Conservation (phyloP, 2,329 filamentous ascomycete genomes). For the Aspergillus costaricaensis region DNA sequence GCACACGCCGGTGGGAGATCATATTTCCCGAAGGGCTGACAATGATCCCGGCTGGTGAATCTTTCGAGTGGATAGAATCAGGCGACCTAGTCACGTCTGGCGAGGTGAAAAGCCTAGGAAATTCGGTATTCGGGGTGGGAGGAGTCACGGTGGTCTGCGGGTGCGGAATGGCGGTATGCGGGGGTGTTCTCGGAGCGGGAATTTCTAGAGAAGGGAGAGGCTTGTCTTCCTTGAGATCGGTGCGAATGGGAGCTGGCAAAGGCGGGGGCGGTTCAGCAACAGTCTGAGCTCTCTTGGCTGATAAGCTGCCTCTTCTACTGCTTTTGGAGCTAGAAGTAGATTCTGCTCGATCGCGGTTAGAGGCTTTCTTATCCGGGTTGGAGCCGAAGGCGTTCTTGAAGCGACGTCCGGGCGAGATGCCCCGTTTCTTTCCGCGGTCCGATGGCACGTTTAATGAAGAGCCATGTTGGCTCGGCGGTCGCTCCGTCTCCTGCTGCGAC, state of each 20-base stretch:
- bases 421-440: slow-evolving; percentile 54
- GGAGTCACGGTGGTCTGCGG: slow-evolving; percentile 61
- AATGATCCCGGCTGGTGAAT: slow-evolving; percentile 50
- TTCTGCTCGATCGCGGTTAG: slow-evolving; percentile 49
- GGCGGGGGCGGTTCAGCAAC: slow-evolving; percentile 35
- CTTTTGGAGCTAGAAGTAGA: slow-evolving; percentile 47
- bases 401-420: slow-evolving; percentile 69
- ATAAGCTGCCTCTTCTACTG: slow-evolving; percentile 39
- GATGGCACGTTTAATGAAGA: slow-evolving; percentile 36
- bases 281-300: slow-evolving; percentile 33
- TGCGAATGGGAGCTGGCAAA: slow-evolving; percentile 35
- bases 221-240: slow-evolving; percentile 32
- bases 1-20: slow-evolving; percentile 69
- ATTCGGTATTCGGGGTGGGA: slow-evolving; percentile 56
- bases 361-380: slow-evolving; percentile 53
- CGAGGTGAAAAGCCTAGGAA: slow-evolving; percentile 35
- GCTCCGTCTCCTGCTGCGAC: slow-evolving; percentile 45
- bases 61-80: slow-evolving; percentile 35
- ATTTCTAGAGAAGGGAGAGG: slow-evolving; percentile 26
- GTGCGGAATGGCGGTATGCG: slow-evolving; percentile 37
- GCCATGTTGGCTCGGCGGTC: slow-evolving; percentile 30
- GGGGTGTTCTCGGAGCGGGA: slow-evolving; percentile 34
- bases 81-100: slow-evolving; percentile 41
- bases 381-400: slow-evolving; percentile 69
- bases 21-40: slow-evolving; percentile 68